Percentiles rank a stretch among this genome's conserved stretches.
Evolutionary conservation across 2,329 filamentous ascomycete species (phyloP).

Genomic region (Diaporthe sp.): DNA sequence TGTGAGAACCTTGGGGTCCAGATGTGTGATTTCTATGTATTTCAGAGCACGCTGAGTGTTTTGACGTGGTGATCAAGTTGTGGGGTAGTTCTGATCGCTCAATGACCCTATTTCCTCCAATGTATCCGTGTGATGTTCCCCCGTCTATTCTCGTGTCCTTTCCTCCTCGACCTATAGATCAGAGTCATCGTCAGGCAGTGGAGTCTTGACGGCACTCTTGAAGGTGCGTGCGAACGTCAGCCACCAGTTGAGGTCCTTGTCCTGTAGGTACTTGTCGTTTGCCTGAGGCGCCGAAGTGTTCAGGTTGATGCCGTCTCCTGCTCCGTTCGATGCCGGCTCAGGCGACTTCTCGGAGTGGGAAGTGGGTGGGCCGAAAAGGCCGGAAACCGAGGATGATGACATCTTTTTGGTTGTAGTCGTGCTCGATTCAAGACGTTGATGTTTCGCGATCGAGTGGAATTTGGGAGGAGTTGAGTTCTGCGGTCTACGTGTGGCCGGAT

Average conservation of each 20-base stretch:
- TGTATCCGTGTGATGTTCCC: no score
- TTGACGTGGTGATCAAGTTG: background rate
- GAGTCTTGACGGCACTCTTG: slow-evolving; percentile 20
- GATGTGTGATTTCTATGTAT: background rate
- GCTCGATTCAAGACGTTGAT: background rate
- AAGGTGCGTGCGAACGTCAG: slow-evolving; percentile 10
- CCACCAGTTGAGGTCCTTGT: slow-evolving; percentile 29
- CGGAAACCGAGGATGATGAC: background rate
- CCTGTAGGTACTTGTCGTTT: background rate
- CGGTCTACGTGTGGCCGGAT: background rate
- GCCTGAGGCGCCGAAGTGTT: background rate
- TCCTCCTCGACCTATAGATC: background rate
- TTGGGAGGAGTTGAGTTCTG: background rate
- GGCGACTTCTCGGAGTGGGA: background rate
- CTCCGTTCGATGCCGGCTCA: no score
- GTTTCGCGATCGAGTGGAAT: background rate
- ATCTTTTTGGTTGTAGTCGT: background rate
- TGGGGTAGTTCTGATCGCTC: background rate
- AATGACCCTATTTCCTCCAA: background rate
- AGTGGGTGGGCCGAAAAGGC: background rate
- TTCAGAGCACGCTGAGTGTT: no score
- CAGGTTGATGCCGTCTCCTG: no score
- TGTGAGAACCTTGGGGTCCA: background rate
- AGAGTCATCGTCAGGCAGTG: background rate
- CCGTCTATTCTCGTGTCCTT: no score